Percentiles rank a stretch among this genome's conserved stretches.
These are phyloP conservation scores for Hordeum pubiflorum DNA, from an alignment of 202 grass and related monocot genomes.

Conservation along the genomic window DNA sequence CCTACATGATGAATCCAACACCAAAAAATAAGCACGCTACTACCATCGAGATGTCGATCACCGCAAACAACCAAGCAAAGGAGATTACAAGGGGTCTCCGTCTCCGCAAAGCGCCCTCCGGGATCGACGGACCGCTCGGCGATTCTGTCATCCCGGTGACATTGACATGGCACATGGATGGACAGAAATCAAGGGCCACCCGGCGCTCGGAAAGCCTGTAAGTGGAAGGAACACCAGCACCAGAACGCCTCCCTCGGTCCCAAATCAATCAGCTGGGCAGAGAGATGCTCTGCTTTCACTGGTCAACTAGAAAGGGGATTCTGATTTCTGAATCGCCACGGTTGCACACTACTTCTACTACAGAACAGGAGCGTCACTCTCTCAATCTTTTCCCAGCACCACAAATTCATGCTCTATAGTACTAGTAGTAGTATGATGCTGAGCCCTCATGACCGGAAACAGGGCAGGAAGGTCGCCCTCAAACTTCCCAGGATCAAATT, in stretches of 20 bases:
- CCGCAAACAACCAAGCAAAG: background rate
- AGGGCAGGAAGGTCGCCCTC: background rate
- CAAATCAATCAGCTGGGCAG: constrained; percentile 1
- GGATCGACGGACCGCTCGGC: background rate
- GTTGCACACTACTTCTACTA: background rate
- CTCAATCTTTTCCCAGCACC: background rate
- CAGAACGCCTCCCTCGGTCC: background rate
- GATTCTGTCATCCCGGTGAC: background rate
- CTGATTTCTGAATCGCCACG: background rate
- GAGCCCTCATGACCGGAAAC: background rate
- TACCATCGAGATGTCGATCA: background rate
- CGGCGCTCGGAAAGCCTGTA: background rate
- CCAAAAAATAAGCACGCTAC: background rate
- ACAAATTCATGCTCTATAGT: background rate
- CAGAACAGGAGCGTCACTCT: background rate
- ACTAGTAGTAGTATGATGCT: background rate
- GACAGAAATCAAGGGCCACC: background rate
- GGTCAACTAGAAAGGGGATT: background rate
- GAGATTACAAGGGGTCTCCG: background rate
- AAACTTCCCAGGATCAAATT: background rate
- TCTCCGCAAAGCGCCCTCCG: background rate
- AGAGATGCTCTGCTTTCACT: background rate
- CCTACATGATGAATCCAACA: background rate
- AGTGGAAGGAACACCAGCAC: background rate
- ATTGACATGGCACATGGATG: constrained; percentile 1